A percentile compares a stretch with the other conserved stretches of the same genome.
Conservation (phyloP, 140 eudicot species). For the Senecio squalidus region DNA sequence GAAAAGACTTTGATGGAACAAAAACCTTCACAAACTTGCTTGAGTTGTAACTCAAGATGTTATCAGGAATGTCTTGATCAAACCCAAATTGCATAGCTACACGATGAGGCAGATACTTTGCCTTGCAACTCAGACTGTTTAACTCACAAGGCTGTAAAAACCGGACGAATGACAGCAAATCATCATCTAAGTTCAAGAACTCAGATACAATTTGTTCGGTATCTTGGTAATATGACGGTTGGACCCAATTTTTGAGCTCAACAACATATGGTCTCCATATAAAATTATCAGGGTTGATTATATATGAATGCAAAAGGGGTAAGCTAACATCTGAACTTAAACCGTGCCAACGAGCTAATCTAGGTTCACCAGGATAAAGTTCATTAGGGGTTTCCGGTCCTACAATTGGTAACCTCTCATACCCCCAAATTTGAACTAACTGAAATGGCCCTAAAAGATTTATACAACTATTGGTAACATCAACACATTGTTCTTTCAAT, state of each 20-base stretch:
- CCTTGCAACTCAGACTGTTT: slow-evolving; percentile 24
- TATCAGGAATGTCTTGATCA: slow-evolving; percentile 39
- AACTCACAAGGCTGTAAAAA: slow-evolving; percentile 23
- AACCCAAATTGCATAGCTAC: slow-evolving; percentile 42
- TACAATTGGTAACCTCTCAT: slow-evolving; percentile 39
- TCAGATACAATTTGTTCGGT: slow-evolving; percentile 7
- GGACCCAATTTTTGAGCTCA: slow-evolving; percentile 27
- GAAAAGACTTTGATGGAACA: slow-evolving; percentile 21
- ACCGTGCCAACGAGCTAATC: slow-evolving; percentile 46
- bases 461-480: not conserved
- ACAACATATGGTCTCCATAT: slow-evolving; percentile 48
- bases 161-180: slow-evolving; percentile 15
- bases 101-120: slow-evolving; percentile 35
- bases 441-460: slow-evolving; percentile 33
- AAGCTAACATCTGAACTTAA: not conserved
- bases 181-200: slow-evolving; percentile 2
- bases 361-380: slow-evolving; percentile 24
- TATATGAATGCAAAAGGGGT: slow-evolving; percentile 7
- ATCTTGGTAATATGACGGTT: slow-evolving; percentile 24
- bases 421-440: slow-evolving; percentile 51
- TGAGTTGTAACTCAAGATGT: not conserved
- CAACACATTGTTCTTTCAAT: slow-evolving; percentile 15
- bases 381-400: slow-evolving; percentile 26
- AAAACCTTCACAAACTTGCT: slow-evolving; percentile 5
- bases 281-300: slow-evolving; percentile 23